A percentile compares a stretch with the other conserved stretches of the same genome.
These are phyloP conservation scores for Kwoniella sp. DNA, from an alignment of 768 basidiomycete genomes.

Conservation along the genomic window DNA sequence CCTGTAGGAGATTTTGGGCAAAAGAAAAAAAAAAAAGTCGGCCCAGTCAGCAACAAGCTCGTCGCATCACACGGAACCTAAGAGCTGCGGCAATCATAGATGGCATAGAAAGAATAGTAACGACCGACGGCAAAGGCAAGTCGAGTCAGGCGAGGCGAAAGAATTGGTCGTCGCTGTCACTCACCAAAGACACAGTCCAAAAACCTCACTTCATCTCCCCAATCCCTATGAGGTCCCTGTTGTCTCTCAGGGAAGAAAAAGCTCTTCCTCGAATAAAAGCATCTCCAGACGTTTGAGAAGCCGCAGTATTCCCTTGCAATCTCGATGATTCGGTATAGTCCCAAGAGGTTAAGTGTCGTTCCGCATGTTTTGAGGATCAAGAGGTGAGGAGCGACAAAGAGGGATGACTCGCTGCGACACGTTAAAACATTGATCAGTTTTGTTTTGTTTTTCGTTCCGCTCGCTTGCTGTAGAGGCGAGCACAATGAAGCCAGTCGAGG, in stretches of 20 bases:
- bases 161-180: conserved; percentile 12
- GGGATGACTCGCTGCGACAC: conserved; percentile 88
- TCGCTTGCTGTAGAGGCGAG: no score
- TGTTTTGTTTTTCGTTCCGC: no score
- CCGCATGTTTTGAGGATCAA: conserved; percentile 99
- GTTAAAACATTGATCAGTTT: no score
- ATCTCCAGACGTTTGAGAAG: conserved; percentile 67
- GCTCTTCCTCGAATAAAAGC: conserved; percentile 96
- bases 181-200: conserved; percentile 84
- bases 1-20: no score
- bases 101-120: no score
- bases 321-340: conserved; percentile 89
- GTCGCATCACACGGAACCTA: no score
- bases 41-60: no score
- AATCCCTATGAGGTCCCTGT: conserved; percentile 85
- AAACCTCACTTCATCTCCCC: conserved; percentile 89
- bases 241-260: conserved; percentile 99
- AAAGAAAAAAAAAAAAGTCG: no score
- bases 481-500: background rate
- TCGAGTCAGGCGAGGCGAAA: background rate
- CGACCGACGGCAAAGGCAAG: no score
- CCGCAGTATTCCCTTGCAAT: conserved; percentile 66
- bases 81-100: no score
- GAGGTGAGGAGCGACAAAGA: conserved; percentile 91
- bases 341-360: conserved; percentile 94